Percentiles rank a stretch among this genome's conserved stretches.
Conservation (phyloP, 495 filamentous ascomycete genomes). For the Parathielavia hyrcaniae region DNA sequence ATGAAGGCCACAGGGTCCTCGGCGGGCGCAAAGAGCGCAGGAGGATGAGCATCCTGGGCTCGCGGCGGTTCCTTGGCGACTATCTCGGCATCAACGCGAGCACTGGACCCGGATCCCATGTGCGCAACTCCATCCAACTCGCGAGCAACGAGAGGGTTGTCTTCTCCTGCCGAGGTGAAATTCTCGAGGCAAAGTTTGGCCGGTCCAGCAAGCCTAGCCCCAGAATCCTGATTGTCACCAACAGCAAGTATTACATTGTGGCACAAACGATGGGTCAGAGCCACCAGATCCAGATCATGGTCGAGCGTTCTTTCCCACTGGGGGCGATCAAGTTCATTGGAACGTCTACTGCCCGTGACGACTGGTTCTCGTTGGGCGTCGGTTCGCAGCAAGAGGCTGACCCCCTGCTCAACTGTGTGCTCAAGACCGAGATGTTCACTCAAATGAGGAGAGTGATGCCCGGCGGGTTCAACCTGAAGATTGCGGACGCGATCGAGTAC, state of each 20-base stretch:
- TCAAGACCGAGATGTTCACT: conserved; percentile 97
- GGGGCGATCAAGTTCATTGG: conserved; percentile 83
- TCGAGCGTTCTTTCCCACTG: conserved; percentile 74
- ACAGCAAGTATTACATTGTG: conserved; percentile 77
- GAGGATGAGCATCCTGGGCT: conserved; percentile 83
- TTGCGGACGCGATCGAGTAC: conserved; percentile 81
- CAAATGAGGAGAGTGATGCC: conserved; percentile 71
- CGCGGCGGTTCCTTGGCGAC: conserved; percentile 87
- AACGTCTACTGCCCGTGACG: conserved; percentile 73
- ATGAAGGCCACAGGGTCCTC: conserved; percentile 81
- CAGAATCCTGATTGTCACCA: conserved; percentile 79
- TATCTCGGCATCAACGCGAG: conserved; percentile 82
- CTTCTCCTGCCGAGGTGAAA: conserved; percentile 86
- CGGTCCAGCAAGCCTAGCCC: conserved; percentile 89
- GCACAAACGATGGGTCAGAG: conserved; percentile 76
- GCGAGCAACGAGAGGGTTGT: conserved; percentile 62
- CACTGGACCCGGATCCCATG: conserved; percentile 73
- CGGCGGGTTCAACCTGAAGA: conserved; percentile 73
- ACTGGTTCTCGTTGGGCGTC: conserved; percentile 91
- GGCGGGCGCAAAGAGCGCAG: conserved; percentile 83
- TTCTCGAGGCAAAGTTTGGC: conserved; percentile 88
- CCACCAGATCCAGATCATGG: conserved; percentile 68
- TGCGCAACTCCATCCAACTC: conserved; percentile 62
- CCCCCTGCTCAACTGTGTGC: conserved; percentile 80
- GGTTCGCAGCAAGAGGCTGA: conserved; percentile 87